Base-by-base conservation (phyloP, 2,329 filamentous ascomycete species). In the Diplodia intermedia region DNA sequence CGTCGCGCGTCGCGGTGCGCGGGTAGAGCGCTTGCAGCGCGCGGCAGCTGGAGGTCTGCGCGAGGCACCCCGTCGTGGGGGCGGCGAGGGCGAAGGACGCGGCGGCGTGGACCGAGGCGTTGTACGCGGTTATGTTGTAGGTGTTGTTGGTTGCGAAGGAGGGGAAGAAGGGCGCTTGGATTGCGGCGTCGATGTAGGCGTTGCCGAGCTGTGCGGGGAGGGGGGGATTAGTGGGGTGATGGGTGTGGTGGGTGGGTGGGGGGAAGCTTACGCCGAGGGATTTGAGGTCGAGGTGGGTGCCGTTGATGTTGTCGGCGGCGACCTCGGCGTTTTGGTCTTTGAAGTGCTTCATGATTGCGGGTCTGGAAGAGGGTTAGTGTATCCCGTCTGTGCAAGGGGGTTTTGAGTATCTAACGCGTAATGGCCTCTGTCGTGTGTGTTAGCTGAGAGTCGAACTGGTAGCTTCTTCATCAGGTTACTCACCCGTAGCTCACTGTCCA, bases 271-370 rank as follows among this genome's bases (percentile, higher is more conserved):
- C 82, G 0, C 84, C 84, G 3, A 87, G 73, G 0, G 85, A 85
- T 67, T 86, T 84, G 65, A 87, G 85, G 36, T 83, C 78, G 3
- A 88, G 80, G 53, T 82, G 76, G 4, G 84, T 81, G 18, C 86
- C 86, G 1, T 80, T 72, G 14, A 76, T 69, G 0, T 75, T 79
- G 9, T 84, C 85, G 54, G 83, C 83, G 40, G 76, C 72, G 70
- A 88, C 86, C 38, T 80, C 79, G 68, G 83, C 74, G 66, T 87
- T 88, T 69, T 88, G 83, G 54, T 86, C 77, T 67, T 86, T 83
- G 75, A 88, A 87, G 72, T 86, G 82, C 68, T 84, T 82, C 78
- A 83, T 86, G 75, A 87, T 86, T 38, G 78, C 79, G 2, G 84
- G 84, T 4, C 83, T 83, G 70, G 85, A 85, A 40, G 6, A 4